Evolutionary conservation across 2,329 filamentous ascomycete species (phyloP), one percentile per base, ranked within the genome.

Genomic region (Aspergillus costaricaensis): DNA sequence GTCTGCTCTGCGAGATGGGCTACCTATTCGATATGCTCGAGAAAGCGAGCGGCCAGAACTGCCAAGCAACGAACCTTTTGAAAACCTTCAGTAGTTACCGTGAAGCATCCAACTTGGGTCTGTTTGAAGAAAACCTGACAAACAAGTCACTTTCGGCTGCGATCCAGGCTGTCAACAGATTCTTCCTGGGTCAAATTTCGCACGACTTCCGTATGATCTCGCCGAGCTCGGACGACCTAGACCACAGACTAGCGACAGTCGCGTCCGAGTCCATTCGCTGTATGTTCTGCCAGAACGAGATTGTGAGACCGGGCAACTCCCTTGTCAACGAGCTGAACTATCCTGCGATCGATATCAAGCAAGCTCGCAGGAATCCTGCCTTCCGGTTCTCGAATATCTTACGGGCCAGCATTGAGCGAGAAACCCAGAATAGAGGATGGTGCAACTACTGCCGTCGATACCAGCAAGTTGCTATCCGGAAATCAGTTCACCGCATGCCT

Each of bases 11-110:
- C 76, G 95, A 99, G 76, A 83, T 99, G 66, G 95, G 95, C 1
- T 99, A 95, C 73, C 81, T 99, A 9, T 96, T 96, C 68, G 96
- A 99, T 72, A 99, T 99, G 95, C 84, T 99, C 23, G 91, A 98
- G 69, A 99, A 98, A 74, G 95, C 95, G 2, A 90, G 90, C 64
- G 94, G 93, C 0, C 90, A 93, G 59, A 96, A 96, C 61, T 99
- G 95, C 67, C 95, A 99, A 73, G 95, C 95, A 14, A 96, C 94
- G 0, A 99, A 99, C 72, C 85, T 99, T 64, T 81, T 98, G 32
- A 96, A 95, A 75, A 91, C 92, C 0, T 88, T 99, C 60, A 93
- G 91, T 73, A 89, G 88, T 65, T 89, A 92, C 63, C 88, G 91
- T 2, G 91, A 93, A 80, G 89, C 91, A 49, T 86, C 86, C 0